Evolutionary conservation across 352 stramenopile species (phyloP), one percentile per base, ranked within the genome.

Genomic region (Globisporangium echinulatum): DNA sequence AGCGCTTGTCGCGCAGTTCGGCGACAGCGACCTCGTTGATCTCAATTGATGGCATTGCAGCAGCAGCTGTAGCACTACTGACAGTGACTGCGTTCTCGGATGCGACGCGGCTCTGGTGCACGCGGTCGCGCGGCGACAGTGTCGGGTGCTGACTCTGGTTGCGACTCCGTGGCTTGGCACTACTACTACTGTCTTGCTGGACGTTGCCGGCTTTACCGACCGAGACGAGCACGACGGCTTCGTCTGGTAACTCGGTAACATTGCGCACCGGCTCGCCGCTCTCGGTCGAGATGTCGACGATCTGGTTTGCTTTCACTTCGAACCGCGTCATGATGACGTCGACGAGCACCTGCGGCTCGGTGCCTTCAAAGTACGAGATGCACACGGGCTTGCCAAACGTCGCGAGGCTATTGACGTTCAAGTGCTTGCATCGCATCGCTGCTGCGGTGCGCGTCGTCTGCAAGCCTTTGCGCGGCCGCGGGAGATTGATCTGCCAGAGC

Each of bases 281-380:
- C 47, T 91, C 82, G 1, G 72, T 66, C 15, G 84, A 85, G 48
- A 93, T 86, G 57, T 93, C 84, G 36, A 93, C 67, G 42, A 91
- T 87, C 62, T 93, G 79, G 54, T 78, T 88, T 13, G 76, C 68
- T 46, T 87, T 75, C 56, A 93, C 78, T 48, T 82, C 73, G 50
- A 93, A 93, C 0, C 84, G 84, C 36, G 81, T 88, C 59, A 87
- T 89, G 51, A 93, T 77, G 25, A 90, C 73, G 48, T 90, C 74
- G 37, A 90, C 64, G 37, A 93, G 82, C 49, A 83, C 66, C 40
- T 90, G 76, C 15, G 75, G 65, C 56, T 93, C 84, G 0, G 78
- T 91, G 48, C 84, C 84, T 72, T 87, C 76, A 54, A 90, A 90
- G 54, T 87, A 93, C 25, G 81, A 88, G 39, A 93, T 87, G 49